Evolutionary conservation across 2,329 filamentous ascomycete species (phyloP), one percentile per base, ranked within the genome.

Genomic region (Penicillium sp.): DNA sequence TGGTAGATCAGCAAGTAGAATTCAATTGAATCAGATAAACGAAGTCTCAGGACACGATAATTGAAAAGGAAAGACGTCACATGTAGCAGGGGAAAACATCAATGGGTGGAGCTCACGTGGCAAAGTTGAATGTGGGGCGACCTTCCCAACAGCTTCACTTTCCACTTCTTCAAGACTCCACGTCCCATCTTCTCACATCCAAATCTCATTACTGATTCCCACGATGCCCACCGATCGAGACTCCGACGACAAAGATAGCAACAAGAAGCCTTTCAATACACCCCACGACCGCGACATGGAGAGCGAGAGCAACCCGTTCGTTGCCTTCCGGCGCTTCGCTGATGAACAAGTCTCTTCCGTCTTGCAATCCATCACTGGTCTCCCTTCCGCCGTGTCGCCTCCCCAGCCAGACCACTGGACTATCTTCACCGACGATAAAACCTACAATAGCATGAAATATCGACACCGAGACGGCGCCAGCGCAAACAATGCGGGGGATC

Each of bases 301-400:
- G 56, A 72, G 78, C 61, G 75, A 80, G 62, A 66, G 45, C 33
- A 87, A 87, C 62, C 85, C 86, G 0, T 88, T 88, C 73, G 81
- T 86, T 59, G 79, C 82, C 33, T 88, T 88, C 76, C 86, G 86
- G 67, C 84, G 83, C 64, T 87, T 85, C 72, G 84, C 86, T 59
- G 86, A 89, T 68, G 82, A 84, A 51, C 84, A 85, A 60, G 80
- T 88, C 67, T 82, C 81, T 9, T 83, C 82, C 17, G 73, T 88
- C 56, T 74, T 88, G 59, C 82, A 83, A 64, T 80, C 80, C 19
- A 75, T 87, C 58, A 82, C 84, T 60, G 79, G 81, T 30, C 74
- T 83, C 45, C 76, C 82, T 19, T 76, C 79, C 4, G 72, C 72
- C 13, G 61, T 74, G 12, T 65, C 70, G 6, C 64, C 73, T 10